Percentiles rank a stretch among this genome's conserved stretches.
phyloP scores from a whole-genome alignment of 495 filamentous ascomycete genomes.

The Penicillium salamii region DNA sequence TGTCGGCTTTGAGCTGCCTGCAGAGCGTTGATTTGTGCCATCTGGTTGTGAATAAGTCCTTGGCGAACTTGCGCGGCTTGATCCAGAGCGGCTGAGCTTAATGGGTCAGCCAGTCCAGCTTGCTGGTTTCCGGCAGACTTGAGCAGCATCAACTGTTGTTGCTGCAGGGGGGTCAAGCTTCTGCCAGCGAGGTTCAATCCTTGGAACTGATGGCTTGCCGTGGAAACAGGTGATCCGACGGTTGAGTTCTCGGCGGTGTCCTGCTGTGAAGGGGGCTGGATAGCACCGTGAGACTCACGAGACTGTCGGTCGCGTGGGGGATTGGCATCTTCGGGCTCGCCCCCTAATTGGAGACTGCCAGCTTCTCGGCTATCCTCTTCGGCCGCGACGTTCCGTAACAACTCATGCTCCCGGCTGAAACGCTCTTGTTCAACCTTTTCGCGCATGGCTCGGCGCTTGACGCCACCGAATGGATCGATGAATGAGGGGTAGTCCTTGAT shows the following conservation, averaged over 20 bases:
- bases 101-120: constrained; percentile 52
- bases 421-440: constrained; percentile 65
- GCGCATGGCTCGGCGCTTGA: constrained; percentile 68
- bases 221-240: constrained; percentile 44
- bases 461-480: constrained; percentile 75
- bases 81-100: constrained; percentile 37
- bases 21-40: constrained; percentile 46
- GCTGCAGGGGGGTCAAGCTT: constrained; percentile 76
- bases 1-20: constrained; percentile 77
- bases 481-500: constrained; percentile 70
- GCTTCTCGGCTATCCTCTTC: constrained; percentile 66
- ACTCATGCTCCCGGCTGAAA: constrained; percentile 57
- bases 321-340: constrained; percentile 75
- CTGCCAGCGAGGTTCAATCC: constrained; percentile 60
- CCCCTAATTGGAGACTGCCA: constrained; percentile 84
- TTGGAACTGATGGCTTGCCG: constrained; percentile 53
- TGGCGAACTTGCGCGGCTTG: constrained; percentile 42
- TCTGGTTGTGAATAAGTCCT: constrained; percentile 59
- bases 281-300: constrained; percentile 52
- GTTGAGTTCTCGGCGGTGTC: constrained; percentile 45
- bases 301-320: constrained; percentile 48
- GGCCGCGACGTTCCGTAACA: constrained; percentile 45
- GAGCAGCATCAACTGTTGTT: constrained; percentile 67
- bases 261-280: constrained; percentile 75
- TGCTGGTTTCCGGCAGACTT: constrained; percentile 58